Conservation (phyloP, 164 flowering plant species). For the Piper longum region DNA sequence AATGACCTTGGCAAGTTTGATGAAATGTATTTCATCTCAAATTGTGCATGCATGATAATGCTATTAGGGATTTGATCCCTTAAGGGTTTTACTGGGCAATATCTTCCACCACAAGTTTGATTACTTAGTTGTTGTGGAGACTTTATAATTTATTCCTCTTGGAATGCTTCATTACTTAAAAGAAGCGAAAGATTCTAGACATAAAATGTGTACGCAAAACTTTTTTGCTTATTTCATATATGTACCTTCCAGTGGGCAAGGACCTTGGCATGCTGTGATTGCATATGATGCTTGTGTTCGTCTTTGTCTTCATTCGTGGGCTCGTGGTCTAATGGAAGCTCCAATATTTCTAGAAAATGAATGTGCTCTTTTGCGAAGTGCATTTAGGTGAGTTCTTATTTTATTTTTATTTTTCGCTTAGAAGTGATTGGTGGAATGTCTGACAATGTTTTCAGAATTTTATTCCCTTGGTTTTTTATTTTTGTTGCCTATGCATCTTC, state of each 20-base stretch:
- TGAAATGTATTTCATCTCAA: too few relatives aligned
- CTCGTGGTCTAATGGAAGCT: constrained; percentile 73
- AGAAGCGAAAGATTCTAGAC: too few relatives aligned
- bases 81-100: too few relatives aligned
- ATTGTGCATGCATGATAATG: too few relatives aligned
- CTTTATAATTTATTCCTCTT: too few relatives aligned
- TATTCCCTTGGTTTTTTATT: not conserved
- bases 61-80: too few relatives aligned
- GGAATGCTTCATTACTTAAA: too few relatives aligned
- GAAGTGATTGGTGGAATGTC: not conserved
- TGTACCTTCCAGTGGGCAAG: constrained; percentile 42
- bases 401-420: not conserved
- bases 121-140: too few relatives aligned
- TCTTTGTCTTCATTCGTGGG: constrained; percentile 93
- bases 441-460: not conserved
- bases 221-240: too few relatives aligned
- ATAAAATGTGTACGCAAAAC: too few relatives aligned
- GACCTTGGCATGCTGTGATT: constrained; percentile 82
- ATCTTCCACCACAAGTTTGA: too few relatives aligned
- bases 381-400: constrained; percentile 55
- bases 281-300: constrained; percentile 96
- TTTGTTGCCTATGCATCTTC: not conserved
- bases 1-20: too few relatives aligned
- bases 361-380: constrained; percentile 54
- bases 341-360: constrained; percentile 84